Conservation (phyloP, 805 yeast genomes). For the Saccharomycopsis sp. region DNA sequence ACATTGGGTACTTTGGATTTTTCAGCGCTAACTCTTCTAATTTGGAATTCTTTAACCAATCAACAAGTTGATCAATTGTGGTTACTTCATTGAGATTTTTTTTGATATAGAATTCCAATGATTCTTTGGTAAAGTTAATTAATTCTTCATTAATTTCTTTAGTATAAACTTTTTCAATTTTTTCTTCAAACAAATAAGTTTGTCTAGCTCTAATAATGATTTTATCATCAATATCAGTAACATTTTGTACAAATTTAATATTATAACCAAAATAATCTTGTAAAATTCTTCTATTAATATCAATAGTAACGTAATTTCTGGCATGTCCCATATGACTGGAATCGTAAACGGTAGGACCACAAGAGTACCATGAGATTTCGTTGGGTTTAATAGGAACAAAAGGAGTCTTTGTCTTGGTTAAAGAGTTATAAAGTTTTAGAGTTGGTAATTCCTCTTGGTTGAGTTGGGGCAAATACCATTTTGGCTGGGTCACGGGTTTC, state of each 20-base stretch:
- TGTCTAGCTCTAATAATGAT: conserved; percentile 93
- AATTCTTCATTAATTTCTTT: conserved; percentile 21
- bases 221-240: conserved; percentile 97
- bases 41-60: conserved; percentile 45
- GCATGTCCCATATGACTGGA: conserved; percentile 98
- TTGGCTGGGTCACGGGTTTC: conserved; percentile 38
- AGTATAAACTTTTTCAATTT: conserved; percentile 25
- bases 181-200: conserved; percentile 63
- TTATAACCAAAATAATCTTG: conserved; percentile 90
- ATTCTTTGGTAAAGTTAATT: conserved; percentile 3
- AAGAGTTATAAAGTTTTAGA: conserved; percentile 67
- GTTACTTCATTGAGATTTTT: conserved; percentile 41
- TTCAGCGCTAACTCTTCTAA: conserved; percentile 37
- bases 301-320: conserved; percentile 89
- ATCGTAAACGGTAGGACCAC: conserved; percentile 98
- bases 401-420: conserved; percentile 70
- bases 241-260: conserved; percentile 84
- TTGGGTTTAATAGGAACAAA: conserved; percentile 59
- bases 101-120: conserved; percentile 19
- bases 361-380: conserved; percentile 86
- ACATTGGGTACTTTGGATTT: conserved; percentile 85
- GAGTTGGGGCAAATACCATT: conserved; percentile 30
- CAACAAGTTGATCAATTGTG: conserved; percentile 29
- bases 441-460: conserved; percentile 26
- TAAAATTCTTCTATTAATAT: conserved; percentile 80